Evolutionary conservation across 2,329 filamentous ascomycete genomes (phyloP).

Genomic region (Domatiomyces catenatus): DNA sequence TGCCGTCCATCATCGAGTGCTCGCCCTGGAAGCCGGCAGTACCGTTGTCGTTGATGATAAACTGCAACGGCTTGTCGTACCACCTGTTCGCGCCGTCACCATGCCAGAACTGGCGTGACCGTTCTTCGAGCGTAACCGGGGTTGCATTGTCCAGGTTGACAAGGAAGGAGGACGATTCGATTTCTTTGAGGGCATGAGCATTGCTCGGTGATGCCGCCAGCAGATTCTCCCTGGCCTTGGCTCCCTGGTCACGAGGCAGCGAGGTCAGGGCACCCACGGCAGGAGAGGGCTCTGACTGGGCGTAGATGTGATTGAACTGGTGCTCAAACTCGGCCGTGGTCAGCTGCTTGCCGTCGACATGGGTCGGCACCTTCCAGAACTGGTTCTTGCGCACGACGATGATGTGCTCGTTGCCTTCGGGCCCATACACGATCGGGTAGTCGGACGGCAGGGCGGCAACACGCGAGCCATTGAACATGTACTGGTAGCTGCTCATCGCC

Average conservation of each 20-base stretch:
- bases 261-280: conserved; percentile 74
- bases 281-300: conserved; percentile 55
- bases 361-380: conserved; percentile 82
- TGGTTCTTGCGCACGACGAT: conserved; percentile 87
- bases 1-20: conserved; percentile 99
- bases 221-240: conserved; percentile 63
- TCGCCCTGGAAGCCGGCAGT: conserved; percentile 96
- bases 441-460: conserved; percentile 71
- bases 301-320: conserved; percentile 74
- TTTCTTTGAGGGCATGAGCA: conserved; percentile 57
- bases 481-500: conserved; percentile 96
- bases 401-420: conserved; percentile 68
- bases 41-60: conserved; percentile 96
- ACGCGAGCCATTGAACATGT: conserved; percentile 93
- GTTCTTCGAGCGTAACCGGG: conserved; percentile 88
- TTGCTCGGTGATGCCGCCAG: conserved; percentile 66
- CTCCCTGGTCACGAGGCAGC: conserved; percentile 87
- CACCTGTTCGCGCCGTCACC: conserved; percentile 90
- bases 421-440: conserved; percentile 64
- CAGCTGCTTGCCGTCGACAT: conserved; percentile 68
- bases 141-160: conserved; percentile 85
- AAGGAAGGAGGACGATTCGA: conserved; percentile 80
- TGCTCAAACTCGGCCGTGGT: conserved; percentile 79
- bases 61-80: conserved; percentile 96
- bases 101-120: conserved; percentile 94